These are phyloP conservation scores for Wallacemonas rigidus DNA, from an alignment of 208 protist genomes.

Conservation along the genomic window DNA sequence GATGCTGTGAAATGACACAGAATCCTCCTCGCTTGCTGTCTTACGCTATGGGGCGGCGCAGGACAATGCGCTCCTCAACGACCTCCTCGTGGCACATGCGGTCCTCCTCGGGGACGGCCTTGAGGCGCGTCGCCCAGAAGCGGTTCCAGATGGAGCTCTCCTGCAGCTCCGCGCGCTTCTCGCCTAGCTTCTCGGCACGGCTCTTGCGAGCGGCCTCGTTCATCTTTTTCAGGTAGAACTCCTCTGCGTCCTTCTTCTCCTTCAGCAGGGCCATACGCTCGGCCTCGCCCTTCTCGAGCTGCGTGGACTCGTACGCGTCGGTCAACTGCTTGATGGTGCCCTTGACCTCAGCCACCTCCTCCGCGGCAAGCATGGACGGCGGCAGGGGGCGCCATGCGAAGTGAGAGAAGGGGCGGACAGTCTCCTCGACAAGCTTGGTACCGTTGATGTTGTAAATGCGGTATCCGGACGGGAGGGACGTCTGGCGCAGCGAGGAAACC, in stretches of 20 bases:
- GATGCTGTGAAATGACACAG: too few species aligned
- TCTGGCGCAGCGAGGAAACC: constrained; percentile 71
- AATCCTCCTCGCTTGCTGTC: not conserved
- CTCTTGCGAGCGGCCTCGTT: constrained; percentile 58
- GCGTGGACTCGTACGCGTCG: constrained; percentile 67
- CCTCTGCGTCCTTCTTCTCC: constrained; percentile 64
- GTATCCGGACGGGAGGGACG: constrained; percentile 60
- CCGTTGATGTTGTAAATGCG: constrained; percentile 88
- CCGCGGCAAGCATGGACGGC: constrained; percentile 51
- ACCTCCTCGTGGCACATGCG: constrained; percentile 70
- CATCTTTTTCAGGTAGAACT: constrained; percentile 79
- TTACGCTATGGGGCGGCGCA: constrained; percentile 31
- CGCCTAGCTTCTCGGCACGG: constrained; percentile 43
- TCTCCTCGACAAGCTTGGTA: constrained; percentile 65
- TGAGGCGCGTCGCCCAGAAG: constrained; percentile 70
- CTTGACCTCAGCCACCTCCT: constrained; percentile 57
- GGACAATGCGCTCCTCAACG: constrained; percentile 69
- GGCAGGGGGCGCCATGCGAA: constrained; percentile 90
- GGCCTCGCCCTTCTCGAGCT: constrained; percentile 40
- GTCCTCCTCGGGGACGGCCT: constrained; percentile 68
- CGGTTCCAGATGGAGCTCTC: constrained; percentile 65
- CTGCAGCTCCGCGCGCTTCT: constrained; percentile 64
- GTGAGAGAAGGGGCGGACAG: constrained; percentile 74
- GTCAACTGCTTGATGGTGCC: constrained; percentile 60
- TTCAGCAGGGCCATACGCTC: constrained; percentile 36